These are phyloP conservation scores for Biancaea sappan DNA, from an alignment of 306 rosid species.

Conservation along the genomic window DNA sequence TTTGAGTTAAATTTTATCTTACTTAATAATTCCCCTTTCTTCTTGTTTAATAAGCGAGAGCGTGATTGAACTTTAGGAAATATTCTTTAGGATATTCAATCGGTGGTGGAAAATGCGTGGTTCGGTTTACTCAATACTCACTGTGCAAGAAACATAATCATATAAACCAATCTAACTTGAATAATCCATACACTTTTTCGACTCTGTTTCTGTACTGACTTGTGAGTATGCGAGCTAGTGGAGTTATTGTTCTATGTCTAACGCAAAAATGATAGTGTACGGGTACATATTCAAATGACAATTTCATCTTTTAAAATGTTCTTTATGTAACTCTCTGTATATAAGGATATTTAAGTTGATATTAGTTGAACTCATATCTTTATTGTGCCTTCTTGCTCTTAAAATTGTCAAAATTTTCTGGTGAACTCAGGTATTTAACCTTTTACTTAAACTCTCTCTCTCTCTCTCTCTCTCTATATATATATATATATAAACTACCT, in stretches of 20 bases:
- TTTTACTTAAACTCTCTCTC: too few relatives aligned
- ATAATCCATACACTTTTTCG: too few relatives aligned
- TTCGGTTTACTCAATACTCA: neutral
- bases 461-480: too few relatives aligned
- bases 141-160: neutral
- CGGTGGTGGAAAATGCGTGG: constrained; percentile 8
- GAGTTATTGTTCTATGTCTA: too few relatives aligned
- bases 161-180: neutral
- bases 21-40: neutral
- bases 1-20: neutral
- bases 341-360: constrained; percentile 11
- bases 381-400: too few relatives aligned
- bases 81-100: neutral
- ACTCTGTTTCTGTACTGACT: too few relatives aligned
- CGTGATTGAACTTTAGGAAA: neutral
- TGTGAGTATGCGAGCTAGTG: too few relatives aligned
- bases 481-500: neutral
- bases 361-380: too few relatives aligned
- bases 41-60: neutral
- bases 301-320: neutral
- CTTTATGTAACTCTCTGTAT: neutral
- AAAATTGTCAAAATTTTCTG: too few relatives aligned
- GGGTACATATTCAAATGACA: too few relatives aligned
- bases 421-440: too few relatives aligned
- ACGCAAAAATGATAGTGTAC: too few relatives aligned